Percentiles rank a stretch among this genome's conserved stretches.
These are phyloP conservation scores for Umbelopsis isabellina DNA, from an alignment of 192 early-diverging fungal genomes.

Conservation along the genomic window DNA sequence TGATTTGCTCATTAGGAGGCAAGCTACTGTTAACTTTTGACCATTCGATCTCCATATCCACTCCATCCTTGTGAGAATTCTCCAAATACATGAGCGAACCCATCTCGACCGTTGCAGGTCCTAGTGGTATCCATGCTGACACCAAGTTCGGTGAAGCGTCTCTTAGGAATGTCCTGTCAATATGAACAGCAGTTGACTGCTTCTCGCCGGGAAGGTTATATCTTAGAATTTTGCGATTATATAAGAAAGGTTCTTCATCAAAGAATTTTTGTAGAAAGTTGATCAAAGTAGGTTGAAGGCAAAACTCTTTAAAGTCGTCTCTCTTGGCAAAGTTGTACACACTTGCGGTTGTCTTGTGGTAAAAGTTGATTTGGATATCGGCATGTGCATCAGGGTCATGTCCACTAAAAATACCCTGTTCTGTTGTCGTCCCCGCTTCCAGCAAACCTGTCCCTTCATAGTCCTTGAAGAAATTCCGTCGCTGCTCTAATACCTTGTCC, in stretches of 20 bases:
- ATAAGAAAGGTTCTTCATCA: slow-evolving; percentile 5
- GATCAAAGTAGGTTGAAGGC: not conserved
- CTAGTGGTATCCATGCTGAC: slow-evolving; percentile 6
- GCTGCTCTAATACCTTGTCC: slow-evolving; percentile 1
- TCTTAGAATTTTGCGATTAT: not conserved
- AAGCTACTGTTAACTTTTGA: not conserved
- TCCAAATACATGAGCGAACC: slow-evolving; percentile 16
- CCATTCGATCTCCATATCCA: slow-evolving; percentile 4
- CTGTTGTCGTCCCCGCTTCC: not conserved
- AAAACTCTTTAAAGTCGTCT: not conserved
- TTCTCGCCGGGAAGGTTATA: slow-evolving; percentile 9
- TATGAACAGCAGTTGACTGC: slow-evolving; percentile 10
- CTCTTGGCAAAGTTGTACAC: not conserved
- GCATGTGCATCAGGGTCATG: slow-evolving; percentile 6
- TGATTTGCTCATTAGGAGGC: not conserved
- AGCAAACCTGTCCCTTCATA: not conserved
- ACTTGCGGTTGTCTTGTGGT: slow-evolving; percentile 14
- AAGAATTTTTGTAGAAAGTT: slow-evolving; percentile 1
- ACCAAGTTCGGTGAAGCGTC: slow-evolving; percentile 4
- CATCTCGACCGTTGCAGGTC: slow-evolving; percentile 12
- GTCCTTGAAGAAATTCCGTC: slow-evolving; percentile 1
- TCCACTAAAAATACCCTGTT: slow-evolving; percentile 13
- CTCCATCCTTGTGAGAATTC: not conserved
- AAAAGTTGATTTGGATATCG: slow-evolving; percentile 14
- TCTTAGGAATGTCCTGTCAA: slow-evolving; percentile 8